Percentiles rank a stretch among this genome's conserved stretches.
phyloP scores from a whole-genome alignment of 805 yeast species.

The Monosporozyma unispora region DNA sequence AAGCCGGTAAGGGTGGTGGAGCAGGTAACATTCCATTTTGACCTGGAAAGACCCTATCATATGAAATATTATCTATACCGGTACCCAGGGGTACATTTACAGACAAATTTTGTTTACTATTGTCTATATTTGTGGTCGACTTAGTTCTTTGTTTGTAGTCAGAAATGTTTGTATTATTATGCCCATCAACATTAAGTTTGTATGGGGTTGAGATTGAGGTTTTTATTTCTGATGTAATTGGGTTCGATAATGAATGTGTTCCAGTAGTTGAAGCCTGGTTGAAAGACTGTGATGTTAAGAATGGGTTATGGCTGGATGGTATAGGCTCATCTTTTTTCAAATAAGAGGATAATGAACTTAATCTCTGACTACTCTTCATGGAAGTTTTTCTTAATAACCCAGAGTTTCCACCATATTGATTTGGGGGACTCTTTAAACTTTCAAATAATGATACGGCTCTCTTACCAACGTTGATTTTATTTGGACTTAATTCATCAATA shows the following conservation, averaged over 20 bases:
- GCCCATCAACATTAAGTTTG: neutral
- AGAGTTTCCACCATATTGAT: neutral
- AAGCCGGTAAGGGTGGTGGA: neutral
- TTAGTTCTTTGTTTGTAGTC: neutral
- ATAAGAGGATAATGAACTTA: slow-evolving; percentile 2
- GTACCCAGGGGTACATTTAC: neutral
- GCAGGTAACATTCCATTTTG: neutral
- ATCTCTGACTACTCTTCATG: slow-evolving; percentile 2
- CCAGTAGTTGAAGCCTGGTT: neutral
- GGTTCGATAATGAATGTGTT: neutral
- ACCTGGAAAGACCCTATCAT: neutral
- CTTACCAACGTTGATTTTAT: neutral
- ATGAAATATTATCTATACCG: neutral
- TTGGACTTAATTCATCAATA: slow-evolving; percentile 1
- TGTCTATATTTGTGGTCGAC: neutral
- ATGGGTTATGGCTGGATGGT: neutral
- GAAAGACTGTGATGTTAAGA: neutral
- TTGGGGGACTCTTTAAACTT: slow-evolving; percentile 6
- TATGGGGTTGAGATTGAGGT: neutral
- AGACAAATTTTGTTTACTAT: neutral
- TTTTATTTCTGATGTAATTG: neutral
- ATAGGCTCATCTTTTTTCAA: neutral
- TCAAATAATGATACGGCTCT: slow-evolving; percentile 12
- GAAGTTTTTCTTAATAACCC: neutral
- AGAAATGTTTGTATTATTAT: neutral